Evolutionary conservation across 805 yeast species (phyloP).

Genomic region (Starmerella sirachaensis): DNA sequence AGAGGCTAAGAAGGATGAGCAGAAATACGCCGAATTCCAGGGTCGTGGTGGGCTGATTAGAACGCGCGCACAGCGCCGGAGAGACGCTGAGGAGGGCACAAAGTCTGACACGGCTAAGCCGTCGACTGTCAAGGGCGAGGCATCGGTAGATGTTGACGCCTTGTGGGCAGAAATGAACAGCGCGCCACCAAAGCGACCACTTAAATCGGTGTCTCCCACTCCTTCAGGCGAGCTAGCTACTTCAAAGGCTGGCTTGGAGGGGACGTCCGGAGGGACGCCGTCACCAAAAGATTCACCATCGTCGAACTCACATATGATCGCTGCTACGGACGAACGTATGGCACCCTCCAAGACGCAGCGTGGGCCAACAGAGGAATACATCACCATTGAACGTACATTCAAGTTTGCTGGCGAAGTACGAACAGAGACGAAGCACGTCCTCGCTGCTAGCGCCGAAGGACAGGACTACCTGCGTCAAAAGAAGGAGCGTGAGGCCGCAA

Average conservation of each 20-base stretch:
- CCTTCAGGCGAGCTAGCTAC: too few species aligned
- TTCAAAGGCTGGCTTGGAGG: too few species aligned
- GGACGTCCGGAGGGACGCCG: too few species aligned
- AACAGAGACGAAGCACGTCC: constrained; percentile 69
- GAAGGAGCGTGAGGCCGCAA: constrained; percentile 6
- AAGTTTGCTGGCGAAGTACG: constrained; percentile 81
- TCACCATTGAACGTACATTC: constrained; percentile 64
- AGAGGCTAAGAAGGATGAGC: constrained; percentile 32
- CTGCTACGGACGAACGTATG: too few species aligned
- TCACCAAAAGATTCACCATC: too few species aligned
- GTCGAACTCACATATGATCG: too few species aligned
- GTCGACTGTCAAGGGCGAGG: constrained; percentile 19
- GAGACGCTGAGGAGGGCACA: constrained; percentile 20
- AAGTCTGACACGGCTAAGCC: background rate
- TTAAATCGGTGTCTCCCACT: too few species aligned
- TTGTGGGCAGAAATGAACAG: constrained; percentile 46
- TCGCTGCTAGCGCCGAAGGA: constrained; percentile 72
- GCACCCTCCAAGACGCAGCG: background rate
- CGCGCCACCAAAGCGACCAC: constrained; percentile 1
- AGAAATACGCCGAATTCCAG: constrained; percentile 42
- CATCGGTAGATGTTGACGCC: constrained; percentile 37
- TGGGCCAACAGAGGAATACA: constrained; percentile 34
- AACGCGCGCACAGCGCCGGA: constrained; percentile 51
- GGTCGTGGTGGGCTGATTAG: constrained; percentile 54
- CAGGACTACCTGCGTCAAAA: constrained; percentile 53